Evolutionary conservation across 2,329 filamentous ascomycete species (phyloP).

Genomic region (Alternaria infectoria): DNA sequence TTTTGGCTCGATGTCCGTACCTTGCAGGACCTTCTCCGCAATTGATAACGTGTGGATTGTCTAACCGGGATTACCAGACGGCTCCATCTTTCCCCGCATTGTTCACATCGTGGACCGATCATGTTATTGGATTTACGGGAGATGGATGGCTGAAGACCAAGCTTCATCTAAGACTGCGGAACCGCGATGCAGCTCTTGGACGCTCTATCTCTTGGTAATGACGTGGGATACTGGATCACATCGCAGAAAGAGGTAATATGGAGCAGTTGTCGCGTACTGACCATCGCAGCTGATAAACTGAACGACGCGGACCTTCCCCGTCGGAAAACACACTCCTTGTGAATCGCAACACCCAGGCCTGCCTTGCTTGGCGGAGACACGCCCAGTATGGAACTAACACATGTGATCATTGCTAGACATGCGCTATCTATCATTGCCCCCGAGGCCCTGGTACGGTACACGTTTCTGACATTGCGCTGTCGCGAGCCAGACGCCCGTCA

Average conservation of each 20-base stretch:
- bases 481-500: neutral
- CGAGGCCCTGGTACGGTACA: neutral
- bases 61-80: neutral
- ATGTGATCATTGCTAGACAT: neutral
- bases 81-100: constrained; percentile 1
- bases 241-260: neutral
- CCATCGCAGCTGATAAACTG: neutral
- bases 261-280: neutral
- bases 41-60: neutral
- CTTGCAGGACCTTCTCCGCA: constrained; percentile 5
- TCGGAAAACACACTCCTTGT: neutral
- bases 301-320: neutral
- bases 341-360: neutral
- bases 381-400: neutral
- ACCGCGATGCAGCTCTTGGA: neutral
- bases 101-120: neutral
- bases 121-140: neutral
- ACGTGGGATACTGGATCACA: neutral
- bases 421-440: neutral
- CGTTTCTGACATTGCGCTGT: neutral
- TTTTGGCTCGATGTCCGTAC: neutral
- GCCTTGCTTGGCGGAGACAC: neutral
- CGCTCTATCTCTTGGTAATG: neutral
- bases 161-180: neutral
- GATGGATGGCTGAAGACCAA: neutral